Conservation (phyloP, 129 eudicot species). For the Glebionis coronaria region DNA sequence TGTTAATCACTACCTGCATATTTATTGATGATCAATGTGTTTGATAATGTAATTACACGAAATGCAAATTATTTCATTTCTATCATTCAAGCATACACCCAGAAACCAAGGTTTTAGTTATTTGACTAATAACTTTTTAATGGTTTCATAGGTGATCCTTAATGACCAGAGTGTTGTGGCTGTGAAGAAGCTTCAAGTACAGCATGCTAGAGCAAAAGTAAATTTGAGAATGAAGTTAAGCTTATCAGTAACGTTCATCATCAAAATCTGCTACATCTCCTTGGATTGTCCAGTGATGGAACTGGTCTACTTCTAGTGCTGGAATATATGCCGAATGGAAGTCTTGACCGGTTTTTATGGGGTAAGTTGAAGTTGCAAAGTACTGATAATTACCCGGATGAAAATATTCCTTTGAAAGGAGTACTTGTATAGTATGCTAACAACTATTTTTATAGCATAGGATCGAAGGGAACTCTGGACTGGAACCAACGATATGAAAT, state of each 20-base stretch:
- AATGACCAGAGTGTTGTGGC: constrained; percentile 53
- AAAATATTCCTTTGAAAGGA: not conserved
- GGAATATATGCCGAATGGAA: no score
- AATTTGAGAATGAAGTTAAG: constrained; percentile 61
- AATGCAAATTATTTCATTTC: no score
- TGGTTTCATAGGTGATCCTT: constrained; percentile 40
- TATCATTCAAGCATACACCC: not conserved
- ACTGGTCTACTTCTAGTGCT: constrained; percentile 62
- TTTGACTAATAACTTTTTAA: constrained; percentile 1
- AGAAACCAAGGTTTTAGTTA: not conserved
- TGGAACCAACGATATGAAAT: constrained; percentile 72
- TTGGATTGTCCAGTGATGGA: constrained; percentile 62
- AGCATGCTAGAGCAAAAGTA: constrained; percentile 40
- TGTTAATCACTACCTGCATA: no score
- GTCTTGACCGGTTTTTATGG: no score
- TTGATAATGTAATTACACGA: no score
- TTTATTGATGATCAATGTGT: no score
- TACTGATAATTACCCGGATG: not conserved
- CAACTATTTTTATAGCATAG: constrained; percentile 19
- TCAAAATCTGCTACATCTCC: constrained; percentile 65
- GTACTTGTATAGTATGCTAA: not conserved
- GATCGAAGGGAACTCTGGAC: constrained; percentile 50
- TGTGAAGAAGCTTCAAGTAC: constrained; percentile 46
- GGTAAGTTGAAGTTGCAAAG: not conserved
- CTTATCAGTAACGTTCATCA: no score